Evolutionary conservation across 73 alveolate species (phyloP), one percentile per base, ranked within the genome.

Genomic region (Paramecium octaurelia): DNA sequence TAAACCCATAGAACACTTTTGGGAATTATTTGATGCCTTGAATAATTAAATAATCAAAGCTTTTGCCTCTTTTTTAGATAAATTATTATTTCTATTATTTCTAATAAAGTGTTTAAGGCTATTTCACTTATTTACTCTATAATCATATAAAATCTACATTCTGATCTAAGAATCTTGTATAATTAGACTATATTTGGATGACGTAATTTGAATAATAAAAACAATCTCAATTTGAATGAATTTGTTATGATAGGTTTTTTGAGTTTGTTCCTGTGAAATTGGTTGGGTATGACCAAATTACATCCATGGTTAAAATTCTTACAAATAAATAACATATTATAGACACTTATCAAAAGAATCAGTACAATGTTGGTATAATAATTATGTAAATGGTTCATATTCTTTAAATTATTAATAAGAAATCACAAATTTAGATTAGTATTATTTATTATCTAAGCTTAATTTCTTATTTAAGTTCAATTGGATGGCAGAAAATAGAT

Each of bases 121-220:
- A 98, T 99, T 14, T 98, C 98, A 18, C 89, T 60, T n/a, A 98
- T 97, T 85, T 85, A 94, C 92, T 97, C 99, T 98, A 97, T 96
- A 58, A 97, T 95, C 48, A 96, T 92, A 92, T 60, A 95, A 43
- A 96, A 93, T 36, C 94, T 93, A 10, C 95, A 88, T 8, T 95
- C 50, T 44, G 96, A 95, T 93, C 96, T 98, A 10, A 92, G 57
- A 59, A 96, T 95, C 86, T 97, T 98, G 95, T 92, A 96, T 68
- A 97, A 80, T 92, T 96, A 96, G 35, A 96, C 96, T 2, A 97
- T 95, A 50, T 96, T 94, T 3, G 98, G 97, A 93, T 97, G 99
- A 10, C 97, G 68, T 71, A 96, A 94, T 60, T 93, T 94, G 58
- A 94, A 92, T 42, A 97, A 95, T 44, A 97, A 96, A 60, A 95